These are phyloP conservation scores for Ascocoryne sarcoides DNA, from an alignment of 2,329 filamentous ascomycete species.

Conservation along the genomic window DNA sequence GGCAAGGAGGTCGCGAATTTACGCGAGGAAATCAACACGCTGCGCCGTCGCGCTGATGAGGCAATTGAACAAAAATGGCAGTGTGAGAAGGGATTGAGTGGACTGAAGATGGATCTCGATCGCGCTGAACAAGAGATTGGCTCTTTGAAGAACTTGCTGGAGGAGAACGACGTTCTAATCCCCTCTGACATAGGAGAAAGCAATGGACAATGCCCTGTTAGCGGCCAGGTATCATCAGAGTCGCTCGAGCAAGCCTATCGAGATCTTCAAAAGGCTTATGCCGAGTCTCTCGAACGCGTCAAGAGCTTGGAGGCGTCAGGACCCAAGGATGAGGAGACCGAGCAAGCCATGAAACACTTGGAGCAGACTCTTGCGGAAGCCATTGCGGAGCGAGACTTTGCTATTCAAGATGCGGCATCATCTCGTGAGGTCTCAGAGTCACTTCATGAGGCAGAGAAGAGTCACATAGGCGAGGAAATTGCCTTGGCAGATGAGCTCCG, in stretches of 20 bases:
- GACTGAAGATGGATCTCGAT: slow-evolving; percentile 93
- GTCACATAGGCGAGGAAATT: slow-evolving; percentile 50
- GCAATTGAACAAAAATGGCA: slow-evolving; percentile 94
- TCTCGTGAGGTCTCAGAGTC: slow-evolving; percentile 54
- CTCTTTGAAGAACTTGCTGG: slow-evolving; percentile 68
- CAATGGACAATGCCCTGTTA: background rate
- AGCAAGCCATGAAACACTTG: slow-evolving; percentile 53
- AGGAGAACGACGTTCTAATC: slow-evolving; percentile 74
- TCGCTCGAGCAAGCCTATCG: slow-evolving; percentile 67
- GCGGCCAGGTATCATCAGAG: slow-evolving; percentile 43
- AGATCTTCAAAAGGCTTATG: slow-evolving; percentile 65
- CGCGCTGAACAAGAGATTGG: slow-evolving; percentile 87
- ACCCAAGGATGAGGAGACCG: slow-evolving; percentile 48
- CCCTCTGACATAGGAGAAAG: slow-evolving; percentile 38
- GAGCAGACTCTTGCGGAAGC: slow-evolving; percentile 61
- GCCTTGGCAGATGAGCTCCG: slow-evolving; percentile 61
- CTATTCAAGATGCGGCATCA: slow-evolving; percentile 52
- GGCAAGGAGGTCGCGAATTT: slow-evolving; percentile 73
- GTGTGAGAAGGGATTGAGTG: slow-evolving; percentile 80
- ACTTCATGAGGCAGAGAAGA: slow-evolving; percentile 47
- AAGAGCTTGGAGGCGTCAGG: slow-evolving; percentile 50
- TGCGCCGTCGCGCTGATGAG: slow-evolving; percentile 83
- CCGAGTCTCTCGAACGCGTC: slow-evolving; percentile 56
- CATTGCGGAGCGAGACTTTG: slow-evolving; percentile 64
- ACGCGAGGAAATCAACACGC: slow-evolving; percentile 72